Conservation (phyloP, 2,329 filamentous ascomycete genomes). For the Coleophoma crateriformis region DNA sequence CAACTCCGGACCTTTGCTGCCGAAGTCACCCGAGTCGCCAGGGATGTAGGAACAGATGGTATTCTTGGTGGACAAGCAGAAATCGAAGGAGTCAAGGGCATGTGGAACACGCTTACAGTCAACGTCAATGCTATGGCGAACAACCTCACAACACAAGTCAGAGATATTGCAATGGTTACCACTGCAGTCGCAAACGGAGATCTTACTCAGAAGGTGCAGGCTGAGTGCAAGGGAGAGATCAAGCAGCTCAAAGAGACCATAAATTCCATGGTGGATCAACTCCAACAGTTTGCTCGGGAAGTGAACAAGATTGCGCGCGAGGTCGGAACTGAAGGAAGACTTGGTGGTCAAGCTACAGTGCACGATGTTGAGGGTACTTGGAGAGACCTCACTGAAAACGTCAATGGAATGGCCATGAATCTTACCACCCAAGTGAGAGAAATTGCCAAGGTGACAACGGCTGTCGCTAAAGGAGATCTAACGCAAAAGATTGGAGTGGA, state of each 20-base stretch:
- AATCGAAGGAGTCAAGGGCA: conserved; percentile 78
- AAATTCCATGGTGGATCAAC: conserved; percentile 98
- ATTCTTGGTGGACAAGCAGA: conserved; percentile 78
- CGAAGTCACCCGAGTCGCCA: conserved; percentile 76
- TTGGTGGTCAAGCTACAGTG: conserved; percentile 91
- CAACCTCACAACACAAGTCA: conserved; percentile 81
- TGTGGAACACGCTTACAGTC: conserved; percentile 83
- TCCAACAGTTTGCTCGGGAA: conserved; percentile 94
- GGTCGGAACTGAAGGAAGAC: conserved; percentile 89
- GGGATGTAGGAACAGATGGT: conserved; percentile 80
- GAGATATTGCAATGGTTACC: conserved; percentile 85
- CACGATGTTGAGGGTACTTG: conserved; percentile 97
- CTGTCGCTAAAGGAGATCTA: conserved; percentile 88
- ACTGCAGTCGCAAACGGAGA: conserved; percentile 77
- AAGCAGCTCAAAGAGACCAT: conserved; percentile 95
- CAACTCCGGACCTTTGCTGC: conserved; percentile 79
- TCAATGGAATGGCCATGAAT: conserved; percentile 99
- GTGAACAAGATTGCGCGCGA: conserved; percentile 95
- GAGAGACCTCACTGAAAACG: conserved; percentile 90
- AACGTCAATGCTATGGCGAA: conserved; percentile 88
- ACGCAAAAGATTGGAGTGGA: conserved; percentile 95
- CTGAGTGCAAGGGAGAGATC: conserved; percentile 87
- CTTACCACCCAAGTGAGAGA: conserved; percentile 95
- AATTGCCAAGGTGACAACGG: conserved; percentile 94
- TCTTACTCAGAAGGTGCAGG: conserved; percentile 93